Percentiles rank a stretch among this genome's conserved stretches.
phyloP scores from a whole-genome alignment of 352 stramenopile genomes.

The Phytophthora sp. region DNA sequence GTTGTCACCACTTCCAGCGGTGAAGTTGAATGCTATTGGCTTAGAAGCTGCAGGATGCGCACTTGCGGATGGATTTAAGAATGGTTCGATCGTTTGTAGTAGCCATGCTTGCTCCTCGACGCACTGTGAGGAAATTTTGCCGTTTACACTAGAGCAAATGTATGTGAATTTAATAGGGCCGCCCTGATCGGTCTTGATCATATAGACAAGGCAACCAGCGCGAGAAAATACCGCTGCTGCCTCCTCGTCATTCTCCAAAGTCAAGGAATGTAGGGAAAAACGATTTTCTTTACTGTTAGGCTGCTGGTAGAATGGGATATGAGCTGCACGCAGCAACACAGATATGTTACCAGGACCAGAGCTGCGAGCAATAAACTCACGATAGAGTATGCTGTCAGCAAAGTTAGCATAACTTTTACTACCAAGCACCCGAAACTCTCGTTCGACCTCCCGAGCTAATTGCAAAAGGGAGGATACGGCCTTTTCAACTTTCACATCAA shows the following conservation, averaged over 20 bases:
- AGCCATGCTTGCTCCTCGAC: background rate
- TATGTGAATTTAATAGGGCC: conserved; percentile 19
- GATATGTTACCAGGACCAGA: conserved; percentile 35
- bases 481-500: conserved; percentile 14
- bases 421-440: conserved; percentile 56
- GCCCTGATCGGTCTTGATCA: conserved; percentile 8
- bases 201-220: conserved; percentile 34
- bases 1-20: conserved; percentile 41
- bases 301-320: conserved; percentile 67
- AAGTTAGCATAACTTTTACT: conserved; percentile 59
- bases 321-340: conserved; percentile 47
- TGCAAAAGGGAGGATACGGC: conserved; percentile 29
- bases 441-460: conserved; percentile 37
- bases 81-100: conserved; percentile 45
- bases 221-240: conserved; percentile 11
- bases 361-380: conserved; percentile 41
- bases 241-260: background rate
- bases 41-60: conserved; percentile 13
- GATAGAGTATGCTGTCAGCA: conserved; percentile 49
- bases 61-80: conserved; percentile 46
- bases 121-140: background rate
- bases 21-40: conserved; percentile 60
- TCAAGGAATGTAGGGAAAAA: conserved; percentile 14
- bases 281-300: conserved; percentile 23
- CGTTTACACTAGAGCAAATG: conserved; percentile 2